Percentiles rank a stretch among this genome's conserved stretches.
phyloP scores from a whole-genome alignment of 2,329 filamentous ascomycete species.

The Penicillium fuscoglaucum region DNA sequence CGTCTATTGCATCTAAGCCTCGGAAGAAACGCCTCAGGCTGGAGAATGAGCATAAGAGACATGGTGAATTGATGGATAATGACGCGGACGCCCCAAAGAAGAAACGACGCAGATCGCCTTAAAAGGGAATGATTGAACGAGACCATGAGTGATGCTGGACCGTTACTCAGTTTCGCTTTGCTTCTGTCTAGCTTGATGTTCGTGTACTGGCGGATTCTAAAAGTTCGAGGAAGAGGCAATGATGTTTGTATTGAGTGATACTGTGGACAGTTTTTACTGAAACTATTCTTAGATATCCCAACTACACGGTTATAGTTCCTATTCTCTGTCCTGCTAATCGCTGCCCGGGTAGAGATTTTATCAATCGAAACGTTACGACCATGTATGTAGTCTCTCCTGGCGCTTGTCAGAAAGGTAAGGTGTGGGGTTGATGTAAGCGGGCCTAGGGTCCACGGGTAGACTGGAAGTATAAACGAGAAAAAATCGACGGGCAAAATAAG shows the following conservation, averaged over 20 bases:
- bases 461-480: background rate
- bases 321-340: background rate
- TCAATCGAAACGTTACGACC: background rate
- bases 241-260: background rate
- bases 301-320: background rate
- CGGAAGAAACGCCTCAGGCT: constrained; percentile 26
- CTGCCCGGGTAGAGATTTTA: background rate
- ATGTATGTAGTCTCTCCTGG: background rate
- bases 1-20: constrained; percentile 16
- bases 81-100: constrained; percentile 2
- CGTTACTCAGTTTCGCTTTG: background rate
- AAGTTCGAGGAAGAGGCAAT: background rate
- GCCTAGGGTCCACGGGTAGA: background rate
- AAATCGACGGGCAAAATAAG: background rate
- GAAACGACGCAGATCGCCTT: constrained; percentile 7
- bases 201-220: background rate
- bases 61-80: constrained; percentile 1
- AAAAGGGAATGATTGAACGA: background rate
- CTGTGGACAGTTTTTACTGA: background rate
- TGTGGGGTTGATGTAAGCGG: background rate
- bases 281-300: background rate
- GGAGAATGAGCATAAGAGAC: constrained; percentile 8
- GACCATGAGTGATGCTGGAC: background rate
- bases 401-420: background rate
- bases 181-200: background rate